These are phyloP conservation scores for Candida alai DNA, from an alignment of 805 yeast species.

Conservation along the genomic window DNA sequence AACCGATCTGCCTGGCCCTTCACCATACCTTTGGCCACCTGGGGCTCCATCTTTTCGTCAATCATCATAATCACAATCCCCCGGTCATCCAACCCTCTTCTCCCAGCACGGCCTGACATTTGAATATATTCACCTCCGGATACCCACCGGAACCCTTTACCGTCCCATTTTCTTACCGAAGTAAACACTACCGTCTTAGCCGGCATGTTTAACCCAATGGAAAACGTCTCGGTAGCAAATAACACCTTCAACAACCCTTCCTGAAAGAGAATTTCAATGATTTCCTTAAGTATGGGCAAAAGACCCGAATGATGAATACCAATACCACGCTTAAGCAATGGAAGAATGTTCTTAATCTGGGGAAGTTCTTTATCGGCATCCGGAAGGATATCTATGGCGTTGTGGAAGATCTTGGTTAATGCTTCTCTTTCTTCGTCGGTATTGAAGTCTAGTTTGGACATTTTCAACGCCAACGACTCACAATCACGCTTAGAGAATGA, in stretches of 20 bases:
- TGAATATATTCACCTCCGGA: conserved; percentile 99
- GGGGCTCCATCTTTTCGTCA: conserved; percentile 99
- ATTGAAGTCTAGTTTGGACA: conserved; percentile 94
- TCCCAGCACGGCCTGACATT: conserved; percentile 99
- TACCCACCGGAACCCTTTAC: conserved; percentile 96
- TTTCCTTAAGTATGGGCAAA: conserved; percentile 88
- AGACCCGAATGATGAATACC: conserved; percentile 98
- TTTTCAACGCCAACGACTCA: conserved; percentile 87
- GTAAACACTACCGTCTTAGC: conserved; percentile 98
- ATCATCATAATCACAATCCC: conserved; percentile 99
- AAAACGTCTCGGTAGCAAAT: conserved; percentile 97
- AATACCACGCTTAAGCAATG: conserved; percentile 88
- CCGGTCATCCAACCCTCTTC: conserved; percentile 98
- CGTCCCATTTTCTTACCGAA: conserved; percentile 97
- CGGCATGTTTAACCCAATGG: conserved; percentile 98
- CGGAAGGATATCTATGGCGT: conserved; percentile 84
- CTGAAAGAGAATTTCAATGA: conserved; percentile 92
- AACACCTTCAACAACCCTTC: conserved; percentile 93
- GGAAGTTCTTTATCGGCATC: conserved; percentile 91
- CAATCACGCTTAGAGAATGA: conserved; percentile 98
- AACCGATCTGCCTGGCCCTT: conserved; percentile 97
- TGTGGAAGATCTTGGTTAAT: conserved; percentile 81
- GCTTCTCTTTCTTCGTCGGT: conserved; percentile 92
- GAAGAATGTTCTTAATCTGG: conserved; percentile 88
- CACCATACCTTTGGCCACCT: conserved; percentile 98